A percentile compares a stretch with the other conserved stretches of the same genome.
Evolutionary conservation across 345 rosid species (phyloP).

Genomic region (Streptanthus diversifolius): DNA sequence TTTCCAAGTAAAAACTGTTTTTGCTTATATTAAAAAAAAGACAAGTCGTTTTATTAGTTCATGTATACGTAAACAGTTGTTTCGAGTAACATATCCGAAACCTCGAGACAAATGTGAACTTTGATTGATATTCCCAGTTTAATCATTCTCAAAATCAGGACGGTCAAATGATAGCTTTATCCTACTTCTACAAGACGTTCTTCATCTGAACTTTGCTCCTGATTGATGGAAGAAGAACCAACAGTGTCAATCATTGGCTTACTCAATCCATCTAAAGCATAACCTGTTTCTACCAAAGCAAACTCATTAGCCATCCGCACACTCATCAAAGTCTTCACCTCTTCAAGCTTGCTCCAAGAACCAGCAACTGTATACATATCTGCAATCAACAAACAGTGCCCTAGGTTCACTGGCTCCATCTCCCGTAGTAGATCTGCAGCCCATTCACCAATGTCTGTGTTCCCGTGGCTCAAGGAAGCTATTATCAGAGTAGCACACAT

Average conservation of each 20-base stretch:
- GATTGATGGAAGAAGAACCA: constrained; percentile 19
- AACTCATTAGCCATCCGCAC: constrained; percentile 55
- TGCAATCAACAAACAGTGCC: constrained; percentile 57
- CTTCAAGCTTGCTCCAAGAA: constrained; percentile 53
- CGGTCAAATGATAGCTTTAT: no score
- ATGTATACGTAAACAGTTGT: background rate
- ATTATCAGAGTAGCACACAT: constrained; percentile 77
- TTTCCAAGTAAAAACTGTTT: background rate
- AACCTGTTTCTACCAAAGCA: constrained; percentile 48
- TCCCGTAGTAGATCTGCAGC: constrained; percentile 66
- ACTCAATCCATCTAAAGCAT: constrained; percentile 45
- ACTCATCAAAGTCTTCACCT: constrained; percentile 54
- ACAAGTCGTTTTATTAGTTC: background rate
- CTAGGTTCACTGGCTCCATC: constrained; percentile 48
- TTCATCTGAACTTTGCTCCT: constrained; percentile 37
- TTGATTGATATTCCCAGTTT: no score
- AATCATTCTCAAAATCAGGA: no score
- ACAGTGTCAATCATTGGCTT: constrained; percentile 45
- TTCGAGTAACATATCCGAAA: background rate
- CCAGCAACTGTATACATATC: constrained; percentile 59
- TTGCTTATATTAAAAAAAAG: background rate
- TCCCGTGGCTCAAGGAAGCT: constrained; percentile 57
- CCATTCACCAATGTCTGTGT: constrained; percentile 64
- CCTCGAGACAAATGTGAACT: background rate
- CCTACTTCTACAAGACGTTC: constrained; percentile 38